Evolutionary conservation across 805 yeast species (phyloP).

Genomic region (Isabelozyma heimii): DNA sequence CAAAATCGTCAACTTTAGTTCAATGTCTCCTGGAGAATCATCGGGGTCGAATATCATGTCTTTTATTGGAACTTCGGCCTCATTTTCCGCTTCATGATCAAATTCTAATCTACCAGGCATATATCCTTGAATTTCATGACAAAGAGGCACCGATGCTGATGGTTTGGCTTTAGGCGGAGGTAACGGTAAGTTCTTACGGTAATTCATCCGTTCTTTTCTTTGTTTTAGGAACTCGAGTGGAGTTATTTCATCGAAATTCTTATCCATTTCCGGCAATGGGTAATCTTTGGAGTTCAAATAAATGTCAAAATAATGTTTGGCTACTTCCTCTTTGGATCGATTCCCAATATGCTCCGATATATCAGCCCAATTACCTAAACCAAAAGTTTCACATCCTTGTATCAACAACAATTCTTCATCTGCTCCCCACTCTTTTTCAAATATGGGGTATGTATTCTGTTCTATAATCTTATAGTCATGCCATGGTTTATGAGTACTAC

Average conservation of each 20-base stretch:
- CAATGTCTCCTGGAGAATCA: constrained; percentile 84
- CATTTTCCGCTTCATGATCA: constrained; percentile 95
- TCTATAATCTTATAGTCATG: constrained; percentile 92
- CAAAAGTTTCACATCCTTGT: constrained; percentile 88
- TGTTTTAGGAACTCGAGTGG: constrained; percentile 67
- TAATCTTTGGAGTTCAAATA: constrained; percentile 70
- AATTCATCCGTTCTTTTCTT: constrained; percentile 70
- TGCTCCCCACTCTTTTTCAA: constrained; percentile 94
- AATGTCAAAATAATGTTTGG: constrained; percentile 69
- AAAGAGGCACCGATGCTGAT: constrained; percentile 88
- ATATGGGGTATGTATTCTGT: constrained; percentile 92
- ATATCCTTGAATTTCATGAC: constrained; percentile 95
- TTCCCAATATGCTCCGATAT: constrained; percentile 96
- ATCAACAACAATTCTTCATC: constrained; percentile 89
- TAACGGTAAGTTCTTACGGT: constrained; percentile 65
- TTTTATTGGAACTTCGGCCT: constrained; percentile 89
- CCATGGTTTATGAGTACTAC: constrained; percentile 89
- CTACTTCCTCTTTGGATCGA: constrained; percentile 88
- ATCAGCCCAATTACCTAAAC: constrained; percentile 97
- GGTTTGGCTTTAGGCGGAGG: constrained; percentile 86
- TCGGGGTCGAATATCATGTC: constrained; percentile 94
- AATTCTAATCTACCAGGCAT: constrained; percentile 99
- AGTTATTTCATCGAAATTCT: constrained; percentile 57
- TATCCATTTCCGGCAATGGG: constrained; percentile 86
- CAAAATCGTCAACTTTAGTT: constrained; percentile 79